Evolutionary conservation across 768 basidiomycete genomes (phyloP).

Genomic region (Leucosporidium yakuticum): DNA sequence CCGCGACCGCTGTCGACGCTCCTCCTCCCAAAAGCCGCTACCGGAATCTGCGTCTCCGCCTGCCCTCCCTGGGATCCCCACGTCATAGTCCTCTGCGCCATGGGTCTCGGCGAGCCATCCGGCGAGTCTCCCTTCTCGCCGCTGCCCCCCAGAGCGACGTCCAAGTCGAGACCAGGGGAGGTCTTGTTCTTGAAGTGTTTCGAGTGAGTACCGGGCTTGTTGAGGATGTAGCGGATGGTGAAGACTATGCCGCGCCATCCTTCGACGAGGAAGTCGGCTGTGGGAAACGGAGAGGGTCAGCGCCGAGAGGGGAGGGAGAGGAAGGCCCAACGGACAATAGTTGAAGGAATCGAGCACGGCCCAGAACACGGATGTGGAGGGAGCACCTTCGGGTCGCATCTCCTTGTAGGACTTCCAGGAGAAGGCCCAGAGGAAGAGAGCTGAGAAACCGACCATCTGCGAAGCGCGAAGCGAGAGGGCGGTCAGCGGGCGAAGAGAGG

Average conservation of each 20-base stretch:
- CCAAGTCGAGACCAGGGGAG: conserved; percentile 15
- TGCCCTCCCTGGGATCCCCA: too few relatives aligned
- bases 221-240: conserved; percentile 51
- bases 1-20: too few relatives aligned
- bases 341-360: conserved; percentile 60
- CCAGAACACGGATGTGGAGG: conserved; percentile 54
- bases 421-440: conserved; percentile 80
- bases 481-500: conserved; percentile 27
- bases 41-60: too few relatives aligned
- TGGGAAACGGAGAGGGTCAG: not conserved
- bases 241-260: conserved; percentile 59
- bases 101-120: too few relatives aligned
- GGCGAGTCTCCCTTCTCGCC: not conserved
- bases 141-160: conserved; percentile 19
- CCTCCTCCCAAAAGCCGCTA: too few relatives aligned
- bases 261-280: conserved; percentile 64
- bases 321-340: conserved; percentile 37
- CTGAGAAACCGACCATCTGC: conserved; percentile 77
- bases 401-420: conserved; percentile 58
- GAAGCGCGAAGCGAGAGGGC: not conserved
- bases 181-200: conserved; percentile 25
- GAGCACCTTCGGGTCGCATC: conserved; percentile 28
- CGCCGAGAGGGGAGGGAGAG: not conserved
- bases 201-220: conserved; percentile 39
- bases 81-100: too few relatives aligned